phyloP scores from a whole-genome alignment of 106 monocot genomes.

The Allium sativum region DNA sequence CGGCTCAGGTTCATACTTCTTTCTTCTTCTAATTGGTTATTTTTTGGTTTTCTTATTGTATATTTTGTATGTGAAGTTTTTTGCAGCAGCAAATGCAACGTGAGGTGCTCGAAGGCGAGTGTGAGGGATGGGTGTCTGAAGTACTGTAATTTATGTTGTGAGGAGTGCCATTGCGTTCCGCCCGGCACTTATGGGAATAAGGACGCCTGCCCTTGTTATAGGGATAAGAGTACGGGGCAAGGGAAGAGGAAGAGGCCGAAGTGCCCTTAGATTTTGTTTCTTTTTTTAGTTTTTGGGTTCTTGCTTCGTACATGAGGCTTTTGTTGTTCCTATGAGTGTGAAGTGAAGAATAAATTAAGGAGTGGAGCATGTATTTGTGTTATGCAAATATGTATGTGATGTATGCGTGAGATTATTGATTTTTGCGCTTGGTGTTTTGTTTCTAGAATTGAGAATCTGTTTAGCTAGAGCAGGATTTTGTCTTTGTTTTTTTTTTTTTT shows the following conservation, averaged over 20 bases:
- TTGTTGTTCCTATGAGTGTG: too few relatives aligned
- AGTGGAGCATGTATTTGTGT: too few relatives aligned
- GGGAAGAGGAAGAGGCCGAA: conserved; percentile 36
- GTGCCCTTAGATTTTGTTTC: conserved; percentile 36
- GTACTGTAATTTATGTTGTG: conserved; percentile 64
- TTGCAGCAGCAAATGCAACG: conserved; percentile 51
- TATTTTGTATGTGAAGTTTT: conserved; percentile 24
- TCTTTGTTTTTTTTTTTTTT: too few relatives aligned
- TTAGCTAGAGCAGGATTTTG: too few relatives aligned
- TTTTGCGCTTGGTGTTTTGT: too few relatives aligned
- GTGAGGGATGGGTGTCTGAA: conserved; percentile 41
- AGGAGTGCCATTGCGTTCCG: conserved; percentile 58
- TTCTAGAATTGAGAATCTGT: too few relatives aligned
- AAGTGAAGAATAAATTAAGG: too few relatives aligned
- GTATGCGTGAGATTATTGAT: too few relatives aligned
- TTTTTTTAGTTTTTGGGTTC: too few relatives aligned
- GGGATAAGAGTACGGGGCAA: conserved; percentile 47
- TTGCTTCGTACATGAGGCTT: too few relatives aligned
- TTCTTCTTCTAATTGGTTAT: neutral
- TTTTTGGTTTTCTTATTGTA: neutral
- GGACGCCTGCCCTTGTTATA: conserved; percentile 82
- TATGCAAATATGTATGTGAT: too few relatives aligned
- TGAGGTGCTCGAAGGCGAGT: conserved; percentile 63
- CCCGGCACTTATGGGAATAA: conserved; percentile 79
- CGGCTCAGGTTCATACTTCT: neutral